Base-by-base conservation (phyloP, 2,329 filamentous ascomycete species). In the Colletotrichum horii region DNA sequence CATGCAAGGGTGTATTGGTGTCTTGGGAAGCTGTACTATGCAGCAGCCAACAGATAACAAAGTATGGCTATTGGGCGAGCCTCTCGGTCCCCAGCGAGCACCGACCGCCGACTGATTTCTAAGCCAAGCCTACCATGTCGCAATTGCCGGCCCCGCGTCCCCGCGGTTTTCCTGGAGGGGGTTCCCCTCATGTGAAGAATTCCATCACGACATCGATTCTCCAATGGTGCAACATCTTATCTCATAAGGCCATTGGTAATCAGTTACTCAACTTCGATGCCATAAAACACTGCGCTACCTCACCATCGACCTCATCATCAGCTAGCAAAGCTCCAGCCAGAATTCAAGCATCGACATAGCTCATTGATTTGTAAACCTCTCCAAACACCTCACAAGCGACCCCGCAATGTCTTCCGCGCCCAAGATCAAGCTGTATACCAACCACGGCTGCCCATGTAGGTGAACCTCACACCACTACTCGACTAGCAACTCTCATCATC, bases 361-460 rank as follows among this genome's bases (percentile, higher is more conserved):
- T 24, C 30, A n/a, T 28, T 4, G 4, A 12, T 22, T 36, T 4
- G 2, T 26, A 19, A 19, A 16, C n/a, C 11, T 24, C 48, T 12
- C 26, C 14, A n/a, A 8, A 3, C 7, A 22, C 16, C 24, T 16
- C 19, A n/a, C 24, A 16, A 64, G 4, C 22, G 19, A 32, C 52
- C 60, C 24, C 52, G 30, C 52, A 36, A 75, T 75, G 73, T 62
- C 73, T 14, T 28, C 80, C 74, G 78, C 78, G 75, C 76, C 84
- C 32, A 90, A 91, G 78, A 91, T 94, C 82, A 92, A 86, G 36
- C 86, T 95, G 56, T 95, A 95, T 85, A 95, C 93, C 65, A 93
- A 92, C 86, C 92, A 92, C 79, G 67, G 78, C 66, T 96, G 94
- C 82, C 94, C 94, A 26, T 95, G 90, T 87, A 80, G 67, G 83